Base-by-base conservation (phyloP, 163 green algal species). In the Scenedesmus sp. region DNA sequence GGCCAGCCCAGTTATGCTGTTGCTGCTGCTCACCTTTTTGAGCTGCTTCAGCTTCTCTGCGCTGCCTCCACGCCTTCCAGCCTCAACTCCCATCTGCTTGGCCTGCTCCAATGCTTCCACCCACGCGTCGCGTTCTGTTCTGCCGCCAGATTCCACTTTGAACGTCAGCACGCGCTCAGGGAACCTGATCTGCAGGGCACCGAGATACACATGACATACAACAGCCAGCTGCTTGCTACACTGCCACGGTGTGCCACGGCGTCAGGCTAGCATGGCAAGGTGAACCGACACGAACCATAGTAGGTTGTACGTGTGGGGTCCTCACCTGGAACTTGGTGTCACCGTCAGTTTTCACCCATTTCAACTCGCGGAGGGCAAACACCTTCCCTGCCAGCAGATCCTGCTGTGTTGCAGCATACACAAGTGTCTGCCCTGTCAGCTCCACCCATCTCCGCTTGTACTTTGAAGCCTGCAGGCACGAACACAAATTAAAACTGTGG, bases 361-460 rank as follows among this genome's bases (percentile, higher is more conserved):
- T 22, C 20, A 92, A 49, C 35, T 92, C 88, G 2, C 40, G 30
- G 6, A 88, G 1, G 3, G 80, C 56, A 76, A 84, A 92, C 5
- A 88, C 81, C 22, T 68, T 81, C 33, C 88, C 88, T 33, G 59
- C 51, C 35, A 56, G 80, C 44, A 92, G 18, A 30, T 92, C 88
- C 5, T 83, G 61, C 59, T 56, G 43, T 24, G 80, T 65, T 16
- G 43, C 72, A 7, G 80, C 65, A 37, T 92, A 92, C n/a, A 82
- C 80, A 35, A 92, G 80, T 9, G 88, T 87, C n/a, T 88, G 65
- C 42, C 10, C 49, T 42, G 79, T 92, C 13, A 92, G 72, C 82
- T 92, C 88, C 26, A 92, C 88, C 80, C 80, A 92, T 81, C 88
- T 61, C 22, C 44, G 18, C 88, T 92, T 88, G 88, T 92, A 92